These are phyloP conservation scores for Paraphoma chrysanthemicola DNA, from an alignment of 2,329 filamentous ascomycete species.

Conservation along the genomic window DNA sequence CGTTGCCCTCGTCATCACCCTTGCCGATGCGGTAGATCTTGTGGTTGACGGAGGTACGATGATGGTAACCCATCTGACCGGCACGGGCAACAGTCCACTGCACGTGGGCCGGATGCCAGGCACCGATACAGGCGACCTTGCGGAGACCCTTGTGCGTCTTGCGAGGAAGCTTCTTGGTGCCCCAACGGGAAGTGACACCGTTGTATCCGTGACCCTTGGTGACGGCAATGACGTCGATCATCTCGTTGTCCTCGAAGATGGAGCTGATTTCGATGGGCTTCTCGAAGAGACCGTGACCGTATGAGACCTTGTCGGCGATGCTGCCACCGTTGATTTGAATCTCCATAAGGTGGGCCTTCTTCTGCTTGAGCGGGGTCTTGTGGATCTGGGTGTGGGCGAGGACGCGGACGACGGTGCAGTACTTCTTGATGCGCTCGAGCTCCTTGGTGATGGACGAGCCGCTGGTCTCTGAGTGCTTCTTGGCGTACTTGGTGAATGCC, in stretches of 20 bases:
- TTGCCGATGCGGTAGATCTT: conserved; percentile 99
- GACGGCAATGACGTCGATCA: conserved; percentile 98
- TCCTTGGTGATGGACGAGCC: conserved; percentile 92
- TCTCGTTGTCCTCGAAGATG: conserved; percentile 99
- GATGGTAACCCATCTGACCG: conserved; percentile 99
- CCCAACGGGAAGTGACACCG: conserved; percentile 98
- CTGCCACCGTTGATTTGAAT: conserved; percentile 99
- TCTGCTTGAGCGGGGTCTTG: conserved; percentile 99
- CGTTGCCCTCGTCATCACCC: conserved; percentile 88
- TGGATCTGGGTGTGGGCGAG: conserved; percentile 99
- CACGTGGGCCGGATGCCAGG: conserved; percentile 99
- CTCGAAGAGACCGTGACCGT: conserved; percentile 96
- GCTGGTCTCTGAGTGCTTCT: conserved; percentile 97
- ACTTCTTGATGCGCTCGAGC: conserved; percentile 99
- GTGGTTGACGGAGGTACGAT: conserved; percentile 99
- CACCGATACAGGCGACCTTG: conserved; percentile 99
- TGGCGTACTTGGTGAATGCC: conserved; percentile 99
- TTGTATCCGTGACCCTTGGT: conserved; percentile 99
- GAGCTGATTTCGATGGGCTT: conserved; percentile 92
- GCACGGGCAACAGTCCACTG: conserved; percentile 99
- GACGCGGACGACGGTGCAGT: conserved; percentile 99
- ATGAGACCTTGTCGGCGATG: conserved; percentile 95
- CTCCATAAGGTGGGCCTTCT: conserved; percentile 99
- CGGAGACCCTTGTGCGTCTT: conserved; percentile 99
- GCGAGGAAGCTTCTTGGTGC: conserved; percentile 99